Evolutionary conservation across 306 rosid genomes (phyloP).

Genomic region (Quercus bicolor): DNA sequence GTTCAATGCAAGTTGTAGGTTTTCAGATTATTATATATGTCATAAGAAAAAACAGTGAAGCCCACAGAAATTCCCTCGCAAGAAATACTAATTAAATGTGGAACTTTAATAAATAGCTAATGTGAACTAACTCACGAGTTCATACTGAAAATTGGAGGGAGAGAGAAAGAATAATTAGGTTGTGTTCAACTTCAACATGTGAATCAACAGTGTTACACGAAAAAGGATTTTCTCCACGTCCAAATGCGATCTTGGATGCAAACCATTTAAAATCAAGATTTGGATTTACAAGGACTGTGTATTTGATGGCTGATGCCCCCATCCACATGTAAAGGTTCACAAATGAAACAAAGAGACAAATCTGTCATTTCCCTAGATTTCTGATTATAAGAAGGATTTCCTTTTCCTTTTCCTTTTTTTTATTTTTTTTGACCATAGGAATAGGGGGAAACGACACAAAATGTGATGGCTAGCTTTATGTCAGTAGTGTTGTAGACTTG

Average conservation of each 20-base stretch:
- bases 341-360: not conserved
- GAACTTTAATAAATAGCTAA: not conserved
- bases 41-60: not conserved
- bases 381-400: no score
- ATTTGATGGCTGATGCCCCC: not conserved
- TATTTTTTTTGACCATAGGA: no score
- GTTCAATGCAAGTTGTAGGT: not conserved
- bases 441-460: no score
- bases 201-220: slow-evolving; percentile 6
- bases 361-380: not conserved
- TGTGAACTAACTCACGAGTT: not conserved
- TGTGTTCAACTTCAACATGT: not conserved
- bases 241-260: not conserved
- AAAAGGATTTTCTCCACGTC: not conserved
- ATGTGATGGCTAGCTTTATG: no score
- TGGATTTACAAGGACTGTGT: not conserved
- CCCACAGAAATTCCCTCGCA: not conserved
- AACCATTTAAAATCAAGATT: not conserved
- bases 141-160: not conserved
- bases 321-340: not conserved
- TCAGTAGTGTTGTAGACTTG: no score
- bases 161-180: not conserved
- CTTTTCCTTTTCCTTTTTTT: no score
- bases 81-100: not conserved
- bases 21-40: not conserved